Percentiles rank a stretch among this genome's conserved stretches.
These are phyloP conservation scores for Termitomyces sp. DNA, from an alignment of 768 basidiomycete genomes.

Conservation along the genomic window DNA sequence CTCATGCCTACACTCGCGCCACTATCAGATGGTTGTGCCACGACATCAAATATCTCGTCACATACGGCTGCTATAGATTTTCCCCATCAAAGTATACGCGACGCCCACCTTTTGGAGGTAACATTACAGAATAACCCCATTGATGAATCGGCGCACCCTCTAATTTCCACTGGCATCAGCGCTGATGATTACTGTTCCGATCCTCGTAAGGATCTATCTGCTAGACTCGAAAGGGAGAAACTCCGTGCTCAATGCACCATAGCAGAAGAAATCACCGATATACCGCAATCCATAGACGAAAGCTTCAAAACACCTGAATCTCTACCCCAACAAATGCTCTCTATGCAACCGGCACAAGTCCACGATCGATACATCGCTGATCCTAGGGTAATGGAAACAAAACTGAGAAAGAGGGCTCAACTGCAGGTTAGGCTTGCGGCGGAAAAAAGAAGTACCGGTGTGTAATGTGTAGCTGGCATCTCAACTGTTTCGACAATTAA, in stretches of 20 bases:
- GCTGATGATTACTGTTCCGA: constrained; percentile 5
- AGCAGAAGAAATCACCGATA: background rate
- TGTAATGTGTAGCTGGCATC: background rate
- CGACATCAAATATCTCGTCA: background rate
- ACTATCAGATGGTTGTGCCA: background rate
- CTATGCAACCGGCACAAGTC: background rate
- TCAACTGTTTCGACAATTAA: background rate
- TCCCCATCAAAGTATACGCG: background rate
- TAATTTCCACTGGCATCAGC: constrained; percentile 6
- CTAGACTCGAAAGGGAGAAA: constrained; percentile 40
- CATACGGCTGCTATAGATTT: constrained; percentile 2
- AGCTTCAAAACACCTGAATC: constrained; percentile 6
- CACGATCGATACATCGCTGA: constrained; percentile 5
- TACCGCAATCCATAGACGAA: constrained; percentile 10
- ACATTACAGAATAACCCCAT: constrained; percentile 2
- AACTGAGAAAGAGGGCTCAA: constrained; percentile 41
- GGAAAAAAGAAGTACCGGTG: constrained; percentile 24
- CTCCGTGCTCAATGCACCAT: constrained; percentile 14
- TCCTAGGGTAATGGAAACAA: constrained; percentile 30
- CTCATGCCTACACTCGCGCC: background rate
- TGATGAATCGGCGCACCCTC: constrained; percentile 9
- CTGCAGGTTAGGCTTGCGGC: constrained; percentile 42
- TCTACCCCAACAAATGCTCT: background rate
- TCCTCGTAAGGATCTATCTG: constrained; percentile 32
- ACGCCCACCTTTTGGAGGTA: constrained; percentile 6